Base-by-base conservation (phyloP, 306 rosid genomes). In the Cicer judaicum region DNA sequence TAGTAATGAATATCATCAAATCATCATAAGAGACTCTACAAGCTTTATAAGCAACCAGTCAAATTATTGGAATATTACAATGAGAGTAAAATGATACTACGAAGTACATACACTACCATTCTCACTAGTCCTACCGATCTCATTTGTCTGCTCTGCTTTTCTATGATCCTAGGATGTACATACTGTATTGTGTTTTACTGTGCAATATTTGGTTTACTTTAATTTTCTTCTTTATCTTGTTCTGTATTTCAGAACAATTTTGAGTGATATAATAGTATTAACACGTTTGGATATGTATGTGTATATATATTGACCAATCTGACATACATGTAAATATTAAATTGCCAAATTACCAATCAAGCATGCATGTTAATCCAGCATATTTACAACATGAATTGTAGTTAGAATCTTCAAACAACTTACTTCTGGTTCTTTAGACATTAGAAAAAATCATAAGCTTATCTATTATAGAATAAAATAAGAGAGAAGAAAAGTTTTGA, bases 1-100 rank as follows among this genome's bases (percentile, higher is more conserved):
- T 93, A 86, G 78, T 77, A 39, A 78, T 15, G 54, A 24, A 46
- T 48, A 63, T 4, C 36, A 73, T 77, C 16, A 47, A 78, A 64
- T 56, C 67, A 70, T 54, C 39, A 59, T 29, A 75, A 6, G 70
- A 79, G 64, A 14, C 60, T 77, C 73, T 70, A 68, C 48, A 49
- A 66, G 80, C 46, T 72, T 59, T 41, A 66, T 42, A 69, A 29
- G 24, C 36, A 76, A 66, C 68, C 50, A 43, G 40, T 40, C 21
- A 21, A 56, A 69, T 46, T 49, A 70, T 42, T 5, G 39, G 49
- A 38, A 40, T 19, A 76, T 52, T 72, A 64, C n/a, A 41, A 14
- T 43, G 34, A 72, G 21, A 57, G 56, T 34, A 72, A 72, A 64
- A 64, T 57, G 42, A 47, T 24, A 70, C 36, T 7, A 7, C 2